Base-by-base conservation (phyloP, 805 yeast species). In the Candida golubevii region DNA sequence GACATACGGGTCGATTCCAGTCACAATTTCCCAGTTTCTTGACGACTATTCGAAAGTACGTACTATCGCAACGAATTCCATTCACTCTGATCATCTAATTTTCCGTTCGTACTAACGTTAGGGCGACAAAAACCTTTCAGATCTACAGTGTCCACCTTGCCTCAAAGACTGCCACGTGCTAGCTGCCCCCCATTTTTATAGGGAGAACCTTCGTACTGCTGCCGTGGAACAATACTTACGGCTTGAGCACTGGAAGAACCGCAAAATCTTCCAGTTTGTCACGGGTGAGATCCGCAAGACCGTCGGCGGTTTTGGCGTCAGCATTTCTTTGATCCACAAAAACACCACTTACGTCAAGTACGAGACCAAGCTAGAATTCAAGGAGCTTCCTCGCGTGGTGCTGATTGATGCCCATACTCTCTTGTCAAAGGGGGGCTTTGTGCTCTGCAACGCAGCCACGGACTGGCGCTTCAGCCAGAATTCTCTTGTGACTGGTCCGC, bases 341-440 rank as follows among this genome's bases (percentile, higher is more conserved):
- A 65, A 64, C 13, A 65, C 66, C 36, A 84, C 79, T 36, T 46
- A 72, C 8, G 69, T 81, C 15, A 79, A 79, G 53, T 69, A 65
- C 53, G 77, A 77, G 44, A 64, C 71, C 8, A 68, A 75, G 7
- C 63, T 81, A 31, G 73, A 72, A 6, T 62, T 75, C 44, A 67
- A 61, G n/a, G 78, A 71, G 45, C 71, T 80, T 39, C 80, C 80
- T 10, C 67, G 88, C 41, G 62, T 60, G 15, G 63, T 80, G 2
- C 80, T 88, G 7, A 61, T 85, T 37, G 93, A 85, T 58, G 80
- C 80, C 8, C 91, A 85, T 62, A 71, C 88, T 0, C 71, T 85
- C 1, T 62, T 85, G 31, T 82, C 89, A 0, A 60, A 67, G 7
- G 80, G 71, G 2, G 71, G 73, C 48, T 76, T 85, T 42, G 65